Conservation (phyloP, 495 filamentous ascomycete species). For the Penicillium herquei region DNA sequence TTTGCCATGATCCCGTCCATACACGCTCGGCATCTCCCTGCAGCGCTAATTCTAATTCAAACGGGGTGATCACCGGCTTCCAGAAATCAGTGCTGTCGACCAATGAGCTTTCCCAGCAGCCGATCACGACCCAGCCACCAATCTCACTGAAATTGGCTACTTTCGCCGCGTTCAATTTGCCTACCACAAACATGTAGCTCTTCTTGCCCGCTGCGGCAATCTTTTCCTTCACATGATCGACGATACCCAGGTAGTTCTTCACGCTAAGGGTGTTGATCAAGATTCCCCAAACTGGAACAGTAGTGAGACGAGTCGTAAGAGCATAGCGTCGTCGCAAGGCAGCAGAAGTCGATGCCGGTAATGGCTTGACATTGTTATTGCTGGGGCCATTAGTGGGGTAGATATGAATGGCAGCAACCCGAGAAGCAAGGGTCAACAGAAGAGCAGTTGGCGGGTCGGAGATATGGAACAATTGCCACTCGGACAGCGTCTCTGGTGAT, state of each 20-base stretch:
- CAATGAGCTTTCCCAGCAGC: slow-evolving; percentile 95
- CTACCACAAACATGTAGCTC: slow-evolving; percentile 92
- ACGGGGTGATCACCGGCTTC: slow-evolving; percentile 86
- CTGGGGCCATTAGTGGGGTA: slow-evolving; percentile 56
- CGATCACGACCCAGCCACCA: slow-evolving; percentile 94
- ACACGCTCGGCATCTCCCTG: slow-evolving; percentile 65
- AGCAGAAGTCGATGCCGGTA: slow-evolving; percentile 49
- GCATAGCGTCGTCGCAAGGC: slow-evolving; percentile 84
- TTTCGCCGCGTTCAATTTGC: slow-evolving; percentile 93
- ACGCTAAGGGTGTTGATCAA: slow-evolving; percentile 93
- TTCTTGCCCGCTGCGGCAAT: slow-evolving; percentile 84
- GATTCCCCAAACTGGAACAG: slow-evolving; percentile 82
- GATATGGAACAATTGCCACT: slow-evolving; percentile 86
- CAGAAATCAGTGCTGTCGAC: slow-evolving; percentile 84
- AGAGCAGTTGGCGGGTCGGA: slow-evolving; percentile 80
- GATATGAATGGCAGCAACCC: slow-evolving; percentile 74
- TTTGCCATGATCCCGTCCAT: slow-evolving; percentile 76
- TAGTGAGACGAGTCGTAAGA: slow-evolving; percentile 75
- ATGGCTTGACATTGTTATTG: slow-evolving; percentile 35
- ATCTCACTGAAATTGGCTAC: slow-evolving; percentile 95
- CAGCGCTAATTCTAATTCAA: slow-evolving; percentile 77
- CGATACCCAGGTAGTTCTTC: slow-evolving; percentile 80
- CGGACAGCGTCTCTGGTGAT: slow-evolving; percentile 52
- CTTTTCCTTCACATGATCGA: slow-evolving; percentile 64
- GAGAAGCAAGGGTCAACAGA: slow-evolving; percentile 81